Conservation (phyloP, 768 basidiomycete genomes). For the Boletus fagicola region DNA sequence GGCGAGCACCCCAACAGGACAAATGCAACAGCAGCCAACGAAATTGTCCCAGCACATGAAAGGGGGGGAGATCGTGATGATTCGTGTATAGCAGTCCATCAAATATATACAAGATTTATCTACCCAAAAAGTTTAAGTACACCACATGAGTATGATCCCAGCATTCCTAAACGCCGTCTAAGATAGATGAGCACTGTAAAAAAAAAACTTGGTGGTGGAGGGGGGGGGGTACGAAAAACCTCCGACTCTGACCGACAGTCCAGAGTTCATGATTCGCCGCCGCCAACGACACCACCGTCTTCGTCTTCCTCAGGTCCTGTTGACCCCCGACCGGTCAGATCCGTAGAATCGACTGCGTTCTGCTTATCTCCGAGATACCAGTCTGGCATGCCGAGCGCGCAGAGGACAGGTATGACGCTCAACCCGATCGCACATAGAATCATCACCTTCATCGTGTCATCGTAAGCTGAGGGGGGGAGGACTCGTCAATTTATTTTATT, state of each 20-base stretch:
- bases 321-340: conserved; percentile 20
- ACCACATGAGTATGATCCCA: not conserved
- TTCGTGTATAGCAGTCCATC: not conserved
- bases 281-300: not conserved
- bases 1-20: too few species aligned
- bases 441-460: conserved; percentile 56
- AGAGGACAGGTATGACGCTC: conserved; percentile 55
- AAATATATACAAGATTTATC: not conserved
- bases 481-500: not conserved
- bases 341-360: conserved; percentile 57
- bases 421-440: conserved; percentile 52
- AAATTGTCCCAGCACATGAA: not conserved
- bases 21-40: not conserved
- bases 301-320: not conserved
- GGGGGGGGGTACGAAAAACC: not conserved
- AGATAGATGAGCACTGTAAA: not conserved
- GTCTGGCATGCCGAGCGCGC: conserved; percentile 60
- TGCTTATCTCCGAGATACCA: conserved; percentile 69
- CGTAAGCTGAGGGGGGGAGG: conserved; percentile 39
- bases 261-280: not conserved
- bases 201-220: not conserved
- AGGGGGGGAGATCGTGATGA: not conserved
- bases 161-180: not conserved
- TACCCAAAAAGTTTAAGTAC: not conserved
- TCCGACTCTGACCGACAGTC: not conserved